Evolutionary conservation across 2,329 filamentous ascomycete genomes (phyloP).

Genomic region (Boeremia lycopersici): DNA sequence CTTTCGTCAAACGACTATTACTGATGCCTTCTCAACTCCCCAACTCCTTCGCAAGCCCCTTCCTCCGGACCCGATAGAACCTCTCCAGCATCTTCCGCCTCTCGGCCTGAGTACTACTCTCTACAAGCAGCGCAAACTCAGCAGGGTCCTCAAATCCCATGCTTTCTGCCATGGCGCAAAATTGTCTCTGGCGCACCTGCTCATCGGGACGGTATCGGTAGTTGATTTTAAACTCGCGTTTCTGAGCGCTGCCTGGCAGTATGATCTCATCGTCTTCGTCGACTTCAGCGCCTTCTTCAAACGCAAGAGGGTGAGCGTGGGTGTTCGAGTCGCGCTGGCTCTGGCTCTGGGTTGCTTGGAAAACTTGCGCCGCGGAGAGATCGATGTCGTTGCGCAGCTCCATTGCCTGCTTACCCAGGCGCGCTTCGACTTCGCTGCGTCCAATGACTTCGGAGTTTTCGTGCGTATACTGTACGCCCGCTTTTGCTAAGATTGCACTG

Average conservation of each 20-base stretch:
- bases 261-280: constrained; percentile 23
- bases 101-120: constrained; percentile 86
- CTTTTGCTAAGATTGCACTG: constrained; percentile 84
- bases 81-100: constrained; percentile 76
- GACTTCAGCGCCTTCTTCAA: constrained; percentile 15
- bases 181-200: constrained; percentile 78
- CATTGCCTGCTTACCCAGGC: constrained; percentile 77
- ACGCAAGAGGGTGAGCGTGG: constrained; percentile 7
- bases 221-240: constrained; percentile 51
- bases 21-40: neutral
- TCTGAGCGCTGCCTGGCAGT: constrained; percentile 16
- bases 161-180: constrained; percentile 84
- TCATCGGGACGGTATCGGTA: constrained; percentile 75
- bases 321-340: constrained; percentile 26
- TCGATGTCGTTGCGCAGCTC: constrained; percentile 61
- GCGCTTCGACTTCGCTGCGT: constrained; percentile 86
- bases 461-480: constrained; percentile 93
- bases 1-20: no score
- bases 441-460: constrained; percentile 96
- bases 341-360: constrained; percentile 56
- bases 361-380: constrained; percentile 61
- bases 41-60: constrained; percentile 41
- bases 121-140: constrained; percentile 88
- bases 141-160: constrained; percentile 78
- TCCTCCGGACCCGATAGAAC: constrained; percentile 76